Conservation (phyloP, 495 filamentous ascomycete genomes). For the Podospora pseudocomata region DNA sequence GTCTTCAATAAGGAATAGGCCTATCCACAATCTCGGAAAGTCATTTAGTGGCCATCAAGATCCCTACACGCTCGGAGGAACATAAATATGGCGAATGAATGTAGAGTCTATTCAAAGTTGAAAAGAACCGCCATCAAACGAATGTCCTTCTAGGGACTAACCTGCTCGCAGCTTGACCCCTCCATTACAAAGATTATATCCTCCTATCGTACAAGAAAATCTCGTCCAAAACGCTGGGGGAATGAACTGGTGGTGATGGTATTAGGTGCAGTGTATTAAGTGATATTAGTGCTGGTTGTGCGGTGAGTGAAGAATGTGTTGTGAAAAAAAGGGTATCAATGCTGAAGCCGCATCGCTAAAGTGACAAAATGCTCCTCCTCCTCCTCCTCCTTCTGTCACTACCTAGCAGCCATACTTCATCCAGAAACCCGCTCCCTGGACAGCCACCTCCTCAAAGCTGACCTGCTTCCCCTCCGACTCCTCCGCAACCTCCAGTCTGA, state of each 20-base stretch:
- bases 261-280: background rate
- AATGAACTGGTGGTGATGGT: background rate
- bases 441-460: background rate
- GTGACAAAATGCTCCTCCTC: background rate
- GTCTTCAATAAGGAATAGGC: too few relatives aligned
- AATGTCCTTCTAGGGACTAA: too few relatives aligned
- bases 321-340: background rate
- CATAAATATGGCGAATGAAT: too few relatives aligned
- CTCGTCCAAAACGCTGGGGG: background rate
- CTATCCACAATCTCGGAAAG: too few relatives aligned
- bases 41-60: too few relatives aligned
- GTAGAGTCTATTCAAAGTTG: too few relatives aligned
- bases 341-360: background rate
- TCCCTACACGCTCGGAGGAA: too few relatives aligned
- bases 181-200: background rate
- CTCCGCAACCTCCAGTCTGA: conserved; percentile 19
- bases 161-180: too few relatives aligned
- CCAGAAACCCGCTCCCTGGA: background rate
- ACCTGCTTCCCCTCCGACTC: conserved; percentile 2
- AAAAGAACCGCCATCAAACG: too few relatives aligned
- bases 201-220: background rate
- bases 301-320: background rate
- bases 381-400: background rate
- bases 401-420: conserved; percentile 3
- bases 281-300: background rate